Conservation (phyloP, 1,284 basidiomycete species). For the Neonothopanus nambi region DNA sequence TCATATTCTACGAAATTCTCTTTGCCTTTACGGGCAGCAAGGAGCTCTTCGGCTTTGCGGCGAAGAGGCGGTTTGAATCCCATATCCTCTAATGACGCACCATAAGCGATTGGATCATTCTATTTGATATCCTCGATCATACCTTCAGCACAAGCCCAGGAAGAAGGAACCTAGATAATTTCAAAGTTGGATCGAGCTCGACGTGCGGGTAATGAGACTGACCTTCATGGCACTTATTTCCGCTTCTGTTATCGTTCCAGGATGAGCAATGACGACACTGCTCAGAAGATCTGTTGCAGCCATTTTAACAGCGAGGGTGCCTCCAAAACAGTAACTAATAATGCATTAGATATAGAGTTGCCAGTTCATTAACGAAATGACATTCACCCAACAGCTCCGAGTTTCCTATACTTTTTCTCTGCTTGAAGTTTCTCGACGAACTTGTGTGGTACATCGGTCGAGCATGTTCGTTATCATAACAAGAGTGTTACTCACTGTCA, state of each 20-base stretch:
- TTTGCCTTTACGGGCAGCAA: slow-evolving; percentile 44
- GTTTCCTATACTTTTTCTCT: slow-evolving; percentile 54
- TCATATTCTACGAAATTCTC: slow-evolving; percentile 49
- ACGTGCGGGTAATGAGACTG: not conserved
- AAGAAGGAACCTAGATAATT: slow-evolving; percentile 41
- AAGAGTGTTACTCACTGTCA: slow-evolving; percentile 26
- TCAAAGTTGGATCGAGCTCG: not conserved
- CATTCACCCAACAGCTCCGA: slow-evolving; percentile 61
- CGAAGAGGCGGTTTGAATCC: slow-evolving; percentile 41
- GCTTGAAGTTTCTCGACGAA: slow-evolving; percentile 48
- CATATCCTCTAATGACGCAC: slow-evolving; percentile 44
- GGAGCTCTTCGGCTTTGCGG: slow-evolving; percentile 42
- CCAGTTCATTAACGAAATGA: not conserved
- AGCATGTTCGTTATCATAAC: not conserved
- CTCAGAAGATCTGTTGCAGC: slow-evolving; percentile 42
- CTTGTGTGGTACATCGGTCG: slow-evolving; percentile 28
- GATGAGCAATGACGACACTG: slow-evolving; percentile 59
- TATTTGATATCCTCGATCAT: not conserved
- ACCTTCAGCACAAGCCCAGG: slow-evolving; percentile 64
- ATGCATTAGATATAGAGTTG: not conserved
- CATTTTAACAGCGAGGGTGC: slow-evolving; percentile 40
- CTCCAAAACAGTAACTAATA: slow-evolving; percentile 64
- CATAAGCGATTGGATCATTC: not conserved
- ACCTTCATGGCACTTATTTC: slow-evolving; percentile 47
- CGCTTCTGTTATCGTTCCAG: slow-evolving; percentile 39